Evolutionary conservation across 768 basidiomycete genomes (phyloP).

Genomic region (Postia placenta): DNA sequence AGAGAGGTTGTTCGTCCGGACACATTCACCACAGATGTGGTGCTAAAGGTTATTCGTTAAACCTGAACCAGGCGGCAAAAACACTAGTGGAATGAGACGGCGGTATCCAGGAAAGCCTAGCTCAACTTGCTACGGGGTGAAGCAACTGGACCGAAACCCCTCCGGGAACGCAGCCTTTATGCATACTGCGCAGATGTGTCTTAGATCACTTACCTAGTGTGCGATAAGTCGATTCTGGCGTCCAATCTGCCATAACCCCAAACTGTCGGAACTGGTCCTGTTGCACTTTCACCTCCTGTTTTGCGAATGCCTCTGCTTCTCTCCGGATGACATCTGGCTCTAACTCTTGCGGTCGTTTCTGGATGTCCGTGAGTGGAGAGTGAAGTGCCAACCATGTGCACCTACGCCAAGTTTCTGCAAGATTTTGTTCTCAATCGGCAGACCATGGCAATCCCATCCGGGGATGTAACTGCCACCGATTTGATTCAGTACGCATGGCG

Average conservation of each 20-base stretch:
- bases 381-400: background rate
- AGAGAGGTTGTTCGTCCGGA: no score
- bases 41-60: no score
- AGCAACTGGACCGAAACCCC: no score
- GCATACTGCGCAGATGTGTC: no score
- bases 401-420: constrained; percentile 68
- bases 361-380: constrained; percentile 44
- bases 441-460: constrained; percentile 97
- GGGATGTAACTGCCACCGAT: constrained; percentile 71
- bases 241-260: constrained; percentile 93
- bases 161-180: no score
- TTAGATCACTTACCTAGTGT: constrained; percentile 60
- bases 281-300: constrained; percentile 69
- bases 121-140: no score
- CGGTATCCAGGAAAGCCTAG: no score
- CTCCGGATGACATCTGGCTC: constrained; percentile 42
- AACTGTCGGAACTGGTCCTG: constrained; percentile 73
- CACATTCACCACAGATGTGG: background rate
- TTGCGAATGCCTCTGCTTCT: constrained; percentile 68
- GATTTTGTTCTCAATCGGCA: constrained; percentile 95
- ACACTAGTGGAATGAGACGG: no score
- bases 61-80: no score
- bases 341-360: constrained; percentile 42
- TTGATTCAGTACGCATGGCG: background rate
- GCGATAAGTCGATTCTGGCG: constrained; percentile 62